Percentiles rank a stretch among this genome's conserved stretches.
Evolutionary conservation across 2,329 filamentous ascomycete species (phyloP).

Genomic region (Aspergillus bombycis): DNA sequence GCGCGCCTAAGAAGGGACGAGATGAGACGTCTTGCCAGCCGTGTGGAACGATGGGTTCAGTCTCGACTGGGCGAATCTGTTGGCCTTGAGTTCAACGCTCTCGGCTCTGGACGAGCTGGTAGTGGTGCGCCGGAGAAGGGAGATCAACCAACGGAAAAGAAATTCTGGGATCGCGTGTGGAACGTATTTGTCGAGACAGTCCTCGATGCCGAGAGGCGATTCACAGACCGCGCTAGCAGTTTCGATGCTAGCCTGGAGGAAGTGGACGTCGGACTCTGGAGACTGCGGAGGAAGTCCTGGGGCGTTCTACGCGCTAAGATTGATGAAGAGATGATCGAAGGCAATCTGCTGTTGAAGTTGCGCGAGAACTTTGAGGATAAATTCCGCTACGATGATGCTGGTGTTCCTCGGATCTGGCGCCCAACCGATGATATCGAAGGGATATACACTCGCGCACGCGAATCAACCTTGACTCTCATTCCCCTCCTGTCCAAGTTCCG

Average conservation of each 20-base stretch:
- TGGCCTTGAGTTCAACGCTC: conserved; percentile 92
- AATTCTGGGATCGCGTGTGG: conserved; percentile 97
- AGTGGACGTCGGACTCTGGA: conserved; percentile 90
- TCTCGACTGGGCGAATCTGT: conserved; percentile 84
- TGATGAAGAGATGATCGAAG: conserved; percentile 97
- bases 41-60: conserved; percentile 92
- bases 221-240: conserved; percentile 85
- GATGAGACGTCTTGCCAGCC: conserved; percentile 87
- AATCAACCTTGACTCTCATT: conserved; percentile 88
- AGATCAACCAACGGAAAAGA: conserved; percentile 76
- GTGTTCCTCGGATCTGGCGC: conserved; percentile 94
- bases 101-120: conserved; percentile 84
- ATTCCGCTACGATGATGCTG: conserved; percentile 94
- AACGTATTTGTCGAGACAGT: conserved; percentile 80
- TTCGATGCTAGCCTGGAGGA: conserved; percentile 92
- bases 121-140: conserved; percentile 77
- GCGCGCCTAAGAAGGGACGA: conserved; percentile 86
- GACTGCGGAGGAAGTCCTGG: conserved; percentile 92
- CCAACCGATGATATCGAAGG: conserved; percentile 97
- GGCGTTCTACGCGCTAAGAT: conserved; percentile 85
- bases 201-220: conserved; percentile 79
- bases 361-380: conserved; percentile 99
- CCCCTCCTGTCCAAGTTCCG: conserved; percentile 85
- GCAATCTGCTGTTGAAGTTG: conserved; percentile 91
- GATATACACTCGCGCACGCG: conserved; percentile 85